phyloP scores from a whole-genome alignment of 495 filamentous ascomycete genomes.

The Penicillium egyptiacum region DNA sequence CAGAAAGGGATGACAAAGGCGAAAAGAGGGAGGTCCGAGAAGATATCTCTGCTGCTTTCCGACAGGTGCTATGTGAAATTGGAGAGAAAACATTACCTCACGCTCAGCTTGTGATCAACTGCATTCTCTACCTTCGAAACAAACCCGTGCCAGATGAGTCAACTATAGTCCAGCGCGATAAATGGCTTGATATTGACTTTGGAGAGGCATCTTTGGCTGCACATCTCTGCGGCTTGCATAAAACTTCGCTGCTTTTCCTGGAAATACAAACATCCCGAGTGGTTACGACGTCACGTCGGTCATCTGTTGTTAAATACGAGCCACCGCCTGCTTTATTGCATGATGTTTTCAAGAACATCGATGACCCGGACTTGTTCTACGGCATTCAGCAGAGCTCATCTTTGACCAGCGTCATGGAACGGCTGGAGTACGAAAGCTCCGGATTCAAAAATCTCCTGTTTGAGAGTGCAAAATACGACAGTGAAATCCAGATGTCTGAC shows the following conservation, averaged over 20 bases:
- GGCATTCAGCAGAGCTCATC: slow-evolving; percentile 80
- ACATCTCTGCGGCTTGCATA: slow-evolving; percentile 78
- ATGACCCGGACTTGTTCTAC: slow-evolving; percentile 95
- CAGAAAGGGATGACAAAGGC: slow-evolving; percentile 41
- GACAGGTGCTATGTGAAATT: slow-evolving; percentile 30
- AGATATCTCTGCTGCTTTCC: slow-evolving; percentile 48
- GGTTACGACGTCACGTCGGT: slow-evolving; percentile 60
- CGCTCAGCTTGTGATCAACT: slow-evolving; percentile 66
- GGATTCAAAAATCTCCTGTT: slow-evolving; percentile 88
- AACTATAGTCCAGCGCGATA: slow-evolving; percentile 72
- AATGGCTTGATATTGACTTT: slow-evolving; percentile 85
- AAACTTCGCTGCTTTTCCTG: slow-evolving; percentile 78
- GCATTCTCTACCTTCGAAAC: slow-evolving; percentile 83
- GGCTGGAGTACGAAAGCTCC: slow-evolving; percentile 87
- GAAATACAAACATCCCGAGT: slow-evolving; percentile 66
- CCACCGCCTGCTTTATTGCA: slow-evolving; percentile 68
- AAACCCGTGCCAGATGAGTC: slow-evolving; percentile 72
- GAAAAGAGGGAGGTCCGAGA: slow-evolving; percentile 29
- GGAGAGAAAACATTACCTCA: slow-evolving; percentile 44
- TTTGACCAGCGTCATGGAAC: slow-evolving; percentile 71
- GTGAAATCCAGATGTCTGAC: slow-evolving; percentile 63
- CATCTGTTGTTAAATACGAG: slow-evolving; percentile 58
- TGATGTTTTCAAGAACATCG: slow-evolving; percentile 81
- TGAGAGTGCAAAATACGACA: slow-evolving; percentile 88
- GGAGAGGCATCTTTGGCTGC: slow-evolving; percentile 72